These are phyloP conservation scores for Sungouiella thailandica DNA, from an alignment of 805 yeast genomes.

Conservation along the genomic window DNA sequence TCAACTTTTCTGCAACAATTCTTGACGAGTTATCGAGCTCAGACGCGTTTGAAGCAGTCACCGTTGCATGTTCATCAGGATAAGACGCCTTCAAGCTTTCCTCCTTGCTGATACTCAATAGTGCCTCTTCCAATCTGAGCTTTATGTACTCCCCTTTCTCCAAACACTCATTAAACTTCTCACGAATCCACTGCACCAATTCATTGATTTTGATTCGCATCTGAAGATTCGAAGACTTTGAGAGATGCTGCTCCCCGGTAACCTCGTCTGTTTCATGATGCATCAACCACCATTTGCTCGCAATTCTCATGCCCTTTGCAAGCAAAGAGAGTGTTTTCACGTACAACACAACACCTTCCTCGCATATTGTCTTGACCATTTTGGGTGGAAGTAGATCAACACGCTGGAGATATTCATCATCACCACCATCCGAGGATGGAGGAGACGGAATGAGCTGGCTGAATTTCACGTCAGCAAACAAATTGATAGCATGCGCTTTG, in stretches of 20 bases:
- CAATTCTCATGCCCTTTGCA: conserved; percentile 80
- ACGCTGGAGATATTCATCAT: conserved; percentile 32
- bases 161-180: conserved; percentile 79
- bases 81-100: conserved; percentile 2
- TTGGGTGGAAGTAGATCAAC: conserved; percentile 50
- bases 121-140: conserved; percentile 49
- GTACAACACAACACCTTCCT: conserved; percentile 82
- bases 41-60: neutral
- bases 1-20: conserved; percentile 73
- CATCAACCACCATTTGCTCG: conserved; percentile 86
- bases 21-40: conserved; percentile 6
- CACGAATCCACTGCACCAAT: conserved; percentile 88
- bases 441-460: conserved; percentile 78
- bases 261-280: conserved; percentile 17
- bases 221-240: conserved; percentile 15
- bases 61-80: neutral
- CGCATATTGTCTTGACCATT: conserved; percentile 58
- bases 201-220: conserved; percentile 44
- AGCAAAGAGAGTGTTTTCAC: conserved; percentile 77
- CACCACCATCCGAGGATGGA: conserved; percentile 41
- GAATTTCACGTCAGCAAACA: conserved; percentile 88
- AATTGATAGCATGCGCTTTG: conserved; percentile 81
- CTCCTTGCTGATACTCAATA: conserved; percentile 23
- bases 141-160: conserved; percentile 83
- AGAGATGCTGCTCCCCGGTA: conserved; percentile 8